Evolutionary conservation across 2,329 filamentous ascomycete genomes (phyloP).

Genomic region (Escovopsis sp.): DNA sequence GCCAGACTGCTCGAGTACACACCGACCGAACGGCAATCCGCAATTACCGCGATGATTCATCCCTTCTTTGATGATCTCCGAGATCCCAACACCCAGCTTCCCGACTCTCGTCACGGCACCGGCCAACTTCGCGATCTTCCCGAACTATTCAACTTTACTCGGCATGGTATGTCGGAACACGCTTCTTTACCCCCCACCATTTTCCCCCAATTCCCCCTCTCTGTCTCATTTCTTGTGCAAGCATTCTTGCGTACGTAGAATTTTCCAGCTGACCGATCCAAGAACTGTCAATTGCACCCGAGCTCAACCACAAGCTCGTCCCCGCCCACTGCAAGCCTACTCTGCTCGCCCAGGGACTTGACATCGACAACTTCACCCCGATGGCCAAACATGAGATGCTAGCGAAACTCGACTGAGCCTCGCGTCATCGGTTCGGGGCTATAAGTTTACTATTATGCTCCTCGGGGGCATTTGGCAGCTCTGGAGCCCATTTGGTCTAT

Average conservation of each 20-base stretch:
- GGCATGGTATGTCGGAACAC: constrained; percentile 58
- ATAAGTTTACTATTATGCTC: constrained; percentile 19
- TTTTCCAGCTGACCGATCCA: constrained; percentile 4
- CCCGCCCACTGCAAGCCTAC: constrained; percentile 65
- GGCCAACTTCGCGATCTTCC: constrained; percentile 71
- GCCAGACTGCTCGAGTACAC: constrained; percentile 92
- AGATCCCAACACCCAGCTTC: constrained; percentile 78
- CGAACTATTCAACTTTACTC: constrained; percentile 80
- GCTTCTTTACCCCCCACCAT: background rate
- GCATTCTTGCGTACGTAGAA: background rate
- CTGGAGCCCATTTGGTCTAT: constrained; percentile 14
- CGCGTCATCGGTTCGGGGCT: constrained; percentile 14
- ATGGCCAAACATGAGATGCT: constrained; percentile 94
- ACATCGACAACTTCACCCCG: constrained; percentile 87
- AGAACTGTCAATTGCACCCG: constrained; percentile 94
- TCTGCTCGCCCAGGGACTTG: constrained; percentile 64
- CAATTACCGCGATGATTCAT: constrained; percentile 93
- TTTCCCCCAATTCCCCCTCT: background rate
- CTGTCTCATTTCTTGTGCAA: background rate
- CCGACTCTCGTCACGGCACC: constrained; percentile 83
- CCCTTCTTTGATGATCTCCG: constrained; percentile 97
- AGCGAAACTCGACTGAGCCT: constrained; percentile 78
- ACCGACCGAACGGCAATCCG: constrained; percentile 83
- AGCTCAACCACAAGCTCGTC: constrained; percentile 77
- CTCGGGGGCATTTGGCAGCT: constrained; percentile 15